Evolutionary conservation across 768 basidiomycete genomes (phyloP).

Genomic region (Guyanaporus albipodus): DNA sequence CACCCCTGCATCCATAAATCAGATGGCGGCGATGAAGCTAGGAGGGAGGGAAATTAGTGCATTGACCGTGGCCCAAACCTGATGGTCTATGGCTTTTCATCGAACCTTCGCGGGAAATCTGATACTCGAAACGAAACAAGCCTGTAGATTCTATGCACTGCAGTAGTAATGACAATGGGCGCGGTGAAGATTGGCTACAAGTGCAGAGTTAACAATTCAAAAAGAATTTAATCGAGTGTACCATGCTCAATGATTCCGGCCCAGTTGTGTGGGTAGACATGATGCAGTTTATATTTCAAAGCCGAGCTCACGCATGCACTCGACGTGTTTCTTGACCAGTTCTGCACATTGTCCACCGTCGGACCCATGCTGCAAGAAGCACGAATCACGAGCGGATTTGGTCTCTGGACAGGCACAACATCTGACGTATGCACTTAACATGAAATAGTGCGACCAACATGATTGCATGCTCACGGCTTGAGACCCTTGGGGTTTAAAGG

Average conservation of each 20-base stretch:
- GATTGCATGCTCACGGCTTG: constrained; percentile 69
- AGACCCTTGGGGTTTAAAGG: constrained; percentile 91
- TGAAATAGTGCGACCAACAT: background rate
- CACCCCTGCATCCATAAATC: too few relatives aligned
- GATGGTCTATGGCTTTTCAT: too few relatives aligned
- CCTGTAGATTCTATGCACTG: background rate
- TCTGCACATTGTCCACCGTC: constrained; percentile 79
- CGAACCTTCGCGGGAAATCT: background rate
- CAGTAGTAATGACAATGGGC: background rate
- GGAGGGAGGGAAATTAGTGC: too few relatives aligned
- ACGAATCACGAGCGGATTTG: constrained; percentile 89
- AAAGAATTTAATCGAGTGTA: background rate
- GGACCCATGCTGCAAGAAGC: constrained; percentile 71
- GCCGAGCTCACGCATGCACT: constrained; percentile 88
- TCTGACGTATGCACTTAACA: constrained; percentile 38
- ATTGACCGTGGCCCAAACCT: too few relatives aligned
- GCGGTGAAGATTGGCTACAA: background rate
- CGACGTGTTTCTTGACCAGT: constrained; percentile 73
- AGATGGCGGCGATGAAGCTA: too few relatives aligned
- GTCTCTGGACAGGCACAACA: constrained; percentile 97
- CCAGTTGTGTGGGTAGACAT: background rate
- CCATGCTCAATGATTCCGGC: background rate
- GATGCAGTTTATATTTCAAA: constrained; percentile 62
- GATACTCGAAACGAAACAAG: constrained; percentile 7
- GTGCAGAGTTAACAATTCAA: constrained; percentile 1